Conservation (phyloP, 306 rosid species). For the Begonia fuchsioides region DNA sequence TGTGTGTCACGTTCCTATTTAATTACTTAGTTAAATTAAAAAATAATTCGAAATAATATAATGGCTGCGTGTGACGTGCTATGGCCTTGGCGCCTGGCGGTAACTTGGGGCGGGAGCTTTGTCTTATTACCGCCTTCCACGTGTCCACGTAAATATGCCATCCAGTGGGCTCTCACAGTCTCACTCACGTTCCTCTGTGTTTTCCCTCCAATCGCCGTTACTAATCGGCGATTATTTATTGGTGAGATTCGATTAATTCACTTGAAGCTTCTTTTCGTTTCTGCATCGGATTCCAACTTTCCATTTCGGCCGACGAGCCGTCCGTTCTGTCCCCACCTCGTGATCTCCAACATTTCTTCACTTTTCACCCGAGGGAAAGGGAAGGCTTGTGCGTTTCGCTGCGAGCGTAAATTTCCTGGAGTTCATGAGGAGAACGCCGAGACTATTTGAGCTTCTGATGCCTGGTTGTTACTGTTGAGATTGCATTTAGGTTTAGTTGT, state of each 20-base stretch:
- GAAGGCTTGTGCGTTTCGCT: not conserved
- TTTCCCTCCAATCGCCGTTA: constrained; percentile 5
- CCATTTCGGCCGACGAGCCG: constrained; percentile 3
- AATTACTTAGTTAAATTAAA: too few species aligned
- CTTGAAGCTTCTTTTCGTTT: constrained; percentile 1
- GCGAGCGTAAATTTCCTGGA: not conserved
- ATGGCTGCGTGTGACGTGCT: too few species aligned
- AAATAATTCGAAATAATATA: too few species aligned
- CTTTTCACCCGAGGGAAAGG: not conserved
- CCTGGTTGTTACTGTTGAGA: too few species aligned
- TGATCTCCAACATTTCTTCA: not conserved
- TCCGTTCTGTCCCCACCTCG: not conserved
- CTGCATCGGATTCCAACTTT: constrained; percentile 5
- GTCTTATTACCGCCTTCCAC: too few species aligned
- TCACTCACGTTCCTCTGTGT: not conserved
- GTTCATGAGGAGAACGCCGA: not conserved
- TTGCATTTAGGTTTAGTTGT: constrained; percentile 4
- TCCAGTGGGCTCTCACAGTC: too few species aligned
- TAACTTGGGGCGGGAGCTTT: too few species aligned
- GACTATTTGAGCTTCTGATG: constrained; percentile 14
- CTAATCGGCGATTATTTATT: constrained; percentile 8
- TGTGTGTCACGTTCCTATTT: too few species aligned
- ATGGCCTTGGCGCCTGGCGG: too few species aligned
- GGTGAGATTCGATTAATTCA: too few species aligned
- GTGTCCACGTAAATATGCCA: too few species aligned